A percentile compares a stretch with the other conserved stretches of the same genome.
Evolutionary conservation across 73 alveolate species (phyloP).

Genomic region (Uronychia setigera): DNA sequence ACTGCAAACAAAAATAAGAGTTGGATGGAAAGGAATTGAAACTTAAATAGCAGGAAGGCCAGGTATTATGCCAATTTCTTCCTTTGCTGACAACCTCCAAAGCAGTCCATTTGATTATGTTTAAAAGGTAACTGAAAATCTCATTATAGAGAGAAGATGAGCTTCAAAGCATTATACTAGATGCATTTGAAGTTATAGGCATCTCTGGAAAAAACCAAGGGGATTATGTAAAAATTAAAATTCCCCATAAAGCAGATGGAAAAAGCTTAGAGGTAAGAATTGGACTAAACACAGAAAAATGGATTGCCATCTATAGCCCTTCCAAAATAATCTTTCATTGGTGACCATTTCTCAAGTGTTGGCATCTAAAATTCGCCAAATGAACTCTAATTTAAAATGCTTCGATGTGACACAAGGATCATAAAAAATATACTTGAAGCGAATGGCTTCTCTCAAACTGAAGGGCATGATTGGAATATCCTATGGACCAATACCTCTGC

Average conservation of each 20-base stretch:
- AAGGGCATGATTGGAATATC: constrained; percentile 76
- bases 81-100: not conserved
- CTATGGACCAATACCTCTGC: constrained; percentile 69
- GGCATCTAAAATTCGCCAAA: not conserved
- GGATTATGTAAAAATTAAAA: not conserved
- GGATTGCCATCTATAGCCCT: not conserved
- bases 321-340: not conserved
- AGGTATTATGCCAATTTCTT: not conserved
- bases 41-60: not conserved
- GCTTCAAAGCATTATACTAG: not conserved
- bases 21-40: not conserved
- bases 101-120: not conserved
- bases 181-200: not conserved
- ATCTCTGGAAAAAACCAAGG: not conserved
- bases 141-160: not conserved
- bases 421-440: constrained; percentile 52
- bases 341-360: not conserved
- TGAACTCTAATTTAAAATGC: constrained; percentile 55
- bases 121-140: not conserved
- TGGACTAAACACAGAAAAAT: not conserved
- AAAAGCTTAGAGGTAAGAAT: not conserved
- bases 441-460: constrained; percentile 67
- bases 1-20: not conserved
- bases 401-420: constrained; percentile 58
- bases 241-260: not conserved